These are phyloP conservation scores for Eutrema heterophyllum DNA, from an alignment of 345 rosid species.

Conservation along the genomic window DNA sequence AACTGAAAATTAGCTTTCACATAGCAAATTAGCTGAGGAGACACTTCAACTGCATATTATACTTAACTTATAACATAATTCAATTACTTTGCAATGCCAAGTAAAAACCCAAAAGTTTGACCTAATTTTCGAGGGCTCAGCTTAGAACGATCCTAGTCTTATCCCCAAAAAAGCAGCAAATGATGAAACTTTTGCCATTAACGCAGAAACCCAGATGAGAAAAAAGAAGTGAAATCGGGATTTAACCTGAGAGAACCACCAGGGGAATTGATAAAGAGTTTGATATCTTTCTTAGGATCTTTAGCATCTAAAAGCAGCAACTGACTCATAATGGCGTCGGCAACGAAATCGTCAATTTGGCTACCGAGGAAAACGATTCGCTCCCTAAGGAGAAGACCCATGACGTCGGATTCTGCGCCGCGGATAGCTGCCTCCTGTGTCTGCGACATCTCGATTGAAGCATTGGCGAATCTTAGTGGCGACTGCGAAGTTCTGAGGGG, in stretches of 20 bases:
- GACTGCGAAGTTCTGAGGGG: constrained; percentile 31
- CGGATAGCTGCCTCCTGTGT: constrained; percentile 58
- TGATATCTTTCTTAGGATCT: constrained; percentile 82
- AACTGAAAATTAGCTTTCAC: not conserved
- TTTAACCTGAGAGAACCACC: constrained; percentile 90
- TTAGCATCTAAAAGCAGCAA: constrained; percentile 86
- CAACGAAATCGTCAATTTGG: constrained; percentile 72
- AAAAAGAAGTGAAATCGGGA: not conserved
- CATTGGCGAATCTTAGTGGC: constrained; percentile 27
- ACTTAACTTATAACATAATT: not conserved
- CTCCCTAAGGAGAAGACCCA: constrained; percentile 82
- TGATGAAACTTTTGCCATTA: not conserved
- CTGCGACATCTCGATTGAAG: constrained; percentile 43
- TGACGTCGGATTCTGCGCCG: constrained; percentile 74
- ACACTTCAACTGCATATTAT: not conserved
- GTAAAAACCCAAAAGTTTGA: constrained; percentile 3
- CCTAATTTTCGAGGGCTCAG: not conserved
- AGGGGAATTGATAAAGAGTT: constrained; percentile 74
- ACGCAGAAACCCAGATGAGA: constrained; percentile 6
- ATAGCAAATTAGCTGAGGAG: not conserved
- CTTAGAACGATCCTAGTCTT: not conserved
- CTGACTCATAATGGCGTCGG: constrained; percentile 84
- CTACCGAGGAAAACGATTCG: constrained; percentile 82
- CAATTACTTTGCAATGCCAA: not conserved
- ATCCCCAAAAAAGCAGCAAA: not conserved